These are phyloP conservation scores for Fusarium stilboides DNA, from an alignment of 2,329 filamentous ascomycete species.

Conservation along the genomic window DNA sequence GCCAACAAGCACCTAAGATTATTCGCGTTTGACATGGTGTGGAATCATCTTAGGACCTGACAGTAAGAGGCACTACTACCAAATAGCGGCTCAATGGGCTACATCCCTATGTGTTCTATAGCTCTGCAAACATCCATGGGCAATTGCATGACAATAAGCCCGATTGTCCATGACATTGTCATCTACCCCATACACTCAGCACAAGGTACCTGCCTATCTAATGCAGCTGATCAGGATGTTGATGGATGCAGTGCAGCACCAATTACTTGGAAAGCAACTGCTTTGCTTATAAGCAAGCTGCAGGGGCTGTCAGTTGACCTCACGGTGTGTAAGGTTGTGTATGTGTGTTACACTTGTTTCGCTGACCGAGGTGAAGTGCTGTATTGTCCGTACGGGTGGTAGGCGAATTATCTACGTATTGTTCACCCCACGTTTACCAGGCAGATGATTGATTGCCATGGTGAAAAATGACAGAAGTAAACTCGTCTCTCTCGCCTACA, in stretches of 20 bases:
- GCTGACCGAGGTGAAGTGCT: slow-evolving; percentile 7
- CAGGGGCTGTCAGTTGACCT: slow-evolving; percentile 36
- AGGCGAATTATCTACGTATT: slow-evolving; percentile 10
- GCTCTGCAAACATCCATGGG: too few relatives aligned
- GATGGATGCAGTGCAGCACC: not conserved
- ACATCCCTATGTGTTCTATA: too few relatives aligned
- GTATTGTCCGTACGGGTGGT: not conserved
- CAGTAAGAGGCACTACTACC: too few relatives aligned
- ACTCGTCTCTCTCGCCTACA: not conserved
- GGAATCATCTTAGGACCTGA: too few relatives aligned
- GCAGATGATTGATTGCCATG: slow-evolving; percentile 5
- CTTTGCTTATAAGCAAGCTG: slow-evolving; percentile 6
- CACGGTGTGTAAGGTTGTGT: slow-evolving; percentile 12
- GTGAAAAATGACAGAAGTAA: slow-evolving; percentile 11
- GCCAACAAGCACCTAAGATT: not conserved
- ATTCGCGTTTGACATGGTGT: too few relatives aligned
- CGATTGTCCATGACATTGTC: not conserved
- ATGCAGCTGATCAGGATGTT: not conserved
- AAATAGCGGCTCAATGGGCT: too few relatives aligned
- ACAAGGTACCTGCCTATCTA: not conserved
- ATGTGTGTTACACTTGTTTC: slow-evolving; percentile 10
- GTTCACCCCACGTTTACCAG: slow-evolving; percentile 19
- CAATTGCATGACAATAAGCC: too few relatives aligned
- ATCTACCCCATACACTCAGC: not conserved
- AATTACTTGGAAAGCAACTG: not conserved